A percentile compares a stretch with the other conserved stretches of the same genome.
Evolutionary conservation across 352 stramenopile species (phyloP).

Genomic region (Globisporangium middletonii): DNA sequence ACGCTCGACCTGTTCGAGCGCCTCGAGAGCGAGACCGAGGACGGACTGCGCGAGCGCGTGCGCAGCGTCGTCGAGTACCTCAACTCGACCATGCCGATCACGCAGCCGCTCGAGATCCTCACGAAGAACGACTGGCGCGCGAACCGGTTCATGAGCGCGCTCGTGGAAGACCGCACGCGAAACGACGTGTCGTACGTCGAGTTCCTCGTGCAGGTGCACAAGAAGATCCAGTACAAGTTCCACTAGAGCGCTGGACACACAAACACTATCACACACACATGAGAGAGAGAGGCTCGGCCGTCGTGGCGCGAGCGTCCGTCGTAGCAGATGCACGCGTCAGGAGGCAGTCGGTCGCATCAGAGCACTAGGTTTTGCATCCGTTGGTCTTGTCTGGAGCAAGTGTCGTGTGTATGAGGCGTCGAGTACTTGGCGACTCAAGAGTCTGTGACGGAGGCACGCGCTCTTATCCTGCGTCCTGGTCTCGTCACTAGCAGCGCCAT

Average conservation of each 20-base stretch:
- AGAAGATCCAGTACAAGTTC: conserved; percentile 91
- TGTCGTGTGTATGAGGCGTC: no score
- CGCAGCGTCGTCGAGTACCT: conserved; percentile 72
- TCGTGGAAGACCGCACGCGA: conserved; percentile 82
- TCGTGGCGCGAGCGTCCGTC: no score
- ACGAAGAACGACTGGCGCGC: conserved; percentile 82
- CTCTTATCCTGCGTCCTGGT: no score
- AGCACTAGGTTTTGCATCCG: no score
- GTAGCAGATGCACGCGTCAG: no score
- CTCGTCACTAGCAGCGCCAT: no score
- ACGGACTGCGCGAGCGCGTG: conserved; percentile 56
- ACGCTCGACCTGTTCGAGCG: conserved; percentile 66
- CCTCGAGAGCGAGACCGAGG: conserved; percentile 44
- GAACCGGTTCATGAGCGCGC: conserved; percentile 78
- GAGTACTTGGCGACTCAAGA: no score
- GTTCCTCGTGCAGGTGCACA: conserved; percentile 87
- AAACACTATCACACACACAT: not conserved
- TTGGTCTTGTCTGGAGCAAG: no score
- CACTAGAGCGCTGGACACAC: conserved; percentile 32
- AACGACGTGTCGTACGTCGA: conserved; percentile 89
- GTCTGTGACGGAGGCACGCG: no score
- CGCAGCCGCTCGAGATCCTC: conserved; percentile 76
- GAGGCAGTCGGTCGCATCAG: no score
- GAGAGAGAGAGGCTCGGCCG: no score
- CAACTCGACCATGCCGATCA: conserved; percentile 79